A percentile compares a stretch with the other conserved stretches of the same genome.
Conservation (phyloP, 1,284 basidiomycete genomes). For the Tilletia caries region DNA sequence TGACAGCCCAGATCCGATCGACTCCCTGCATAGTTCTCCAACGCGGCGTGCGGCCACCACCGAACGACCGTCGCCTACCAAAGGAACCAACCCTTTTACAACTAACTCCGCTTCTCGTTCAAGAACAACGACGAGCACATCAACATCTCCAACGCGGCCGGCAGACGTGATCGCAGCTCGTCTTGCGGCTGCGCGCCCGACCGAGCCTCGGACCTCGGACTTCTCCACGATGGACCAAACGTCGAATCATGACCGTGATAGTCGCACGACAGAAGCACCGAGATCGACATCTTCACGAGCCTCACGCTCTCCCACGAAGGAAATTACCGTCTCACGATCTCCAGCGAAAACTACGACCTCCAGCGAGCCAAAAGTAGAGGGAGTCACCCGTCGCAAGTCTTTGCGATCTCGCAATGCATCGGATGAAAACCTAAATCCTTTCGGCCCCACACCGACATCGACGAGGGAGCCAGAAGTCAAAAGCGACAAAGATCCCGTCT, state of each 20-base stretch:
- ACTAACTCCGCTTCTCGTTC: background rate
- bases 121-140: background rate
- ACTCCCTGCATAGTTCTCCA: background rate
- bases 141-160: background rate
- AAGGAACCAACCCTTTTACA: background rate
- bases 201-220: background rate
- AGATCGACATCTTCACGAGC: background rate
- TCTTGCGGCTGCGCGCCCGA: background rate
- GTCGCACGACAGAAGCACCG: background rate
- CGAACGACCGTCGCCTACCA: background rate
- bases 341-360: no score
- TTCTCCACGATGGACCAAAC: background rate
- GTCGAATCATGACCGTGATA: background rate
- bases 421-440: slow-evolving; percentile 7
- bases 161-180: background rate
- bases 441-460: background rate
- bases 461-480: background rate
- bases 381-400: background rate
- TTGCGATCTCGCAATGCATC: background rate
- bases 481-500: background rate
- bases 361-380: background rate
- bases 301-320: background rate
- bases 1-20: background rate
- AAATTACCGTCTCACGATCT: background rate
- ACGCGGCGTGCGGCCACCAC: background rate